These are phyloP conservation scores for Pseudogymnoascus sp. DNA, from an alignment of 2,329 filamentous ascomycete genomes.

Conservation along the genomic window DNA sequence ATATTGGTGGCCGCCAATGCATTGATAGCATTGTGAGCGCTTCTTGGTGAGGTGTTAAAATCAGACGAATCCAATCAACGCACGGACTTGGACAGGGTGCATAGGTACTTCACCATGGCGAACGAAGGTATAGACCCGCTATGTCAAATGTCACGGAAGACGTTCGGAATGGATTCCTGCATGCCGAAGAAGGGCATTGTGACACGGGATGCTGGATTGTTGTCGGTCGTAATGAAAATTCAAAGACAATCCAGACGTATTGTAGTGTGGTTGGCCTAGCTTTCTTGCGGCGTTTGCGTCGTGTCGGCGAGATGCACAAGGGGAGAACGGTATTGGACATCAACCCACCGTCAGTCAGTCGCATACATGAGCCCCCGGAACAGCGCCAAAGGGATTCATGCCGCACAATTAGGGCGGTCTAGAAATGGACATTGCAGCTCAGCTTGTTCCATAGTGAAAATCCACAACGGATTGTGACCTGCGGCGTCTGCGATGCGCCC, in stretches of 20 bases:
- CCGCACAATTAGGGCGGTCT: constrained; percentile 3
- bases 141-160: not conserved
- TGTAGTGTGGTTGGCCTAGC: constrained; percentile 2
- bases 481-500: not conserved
- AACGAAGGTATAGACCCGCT: not conserved
- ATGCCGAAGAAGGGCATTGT: constrained; percentile 9
- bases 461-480: constrained; percentile 6
- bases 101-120: not conserved
- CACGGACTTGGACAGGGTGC: not conserved
- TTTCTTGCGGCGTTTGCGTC: constrained; percentile 1
- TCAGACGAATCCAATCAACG: constrained; percentile 9
- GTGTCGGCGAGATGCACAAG: constrained; percentile 5
- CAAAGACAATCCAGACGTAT: not conserved
- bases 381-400: not conserved
- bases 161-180: constrained; percentile 8
- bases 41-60: constrained; percentile 9
- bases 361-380: not conserved
- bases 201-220: constrained; percentile 6
- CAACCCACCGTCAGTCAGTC: not conserved
- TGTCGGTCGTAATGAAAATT: constrained; percentile 1
- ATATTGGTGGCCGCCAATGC: not conserved
- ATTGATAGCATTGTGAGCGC: constrained; percentile 4
- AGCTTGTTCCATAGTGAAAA: not conserved
- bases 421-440: not conserved
- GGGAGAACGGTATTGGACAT: not conserved